Percentiles rank a stretch among this genome's conserved stretches.
Conservation (phyloP, 2,329 filamentous ascomycete genomes). For the Aspergillus felis region DNA sequence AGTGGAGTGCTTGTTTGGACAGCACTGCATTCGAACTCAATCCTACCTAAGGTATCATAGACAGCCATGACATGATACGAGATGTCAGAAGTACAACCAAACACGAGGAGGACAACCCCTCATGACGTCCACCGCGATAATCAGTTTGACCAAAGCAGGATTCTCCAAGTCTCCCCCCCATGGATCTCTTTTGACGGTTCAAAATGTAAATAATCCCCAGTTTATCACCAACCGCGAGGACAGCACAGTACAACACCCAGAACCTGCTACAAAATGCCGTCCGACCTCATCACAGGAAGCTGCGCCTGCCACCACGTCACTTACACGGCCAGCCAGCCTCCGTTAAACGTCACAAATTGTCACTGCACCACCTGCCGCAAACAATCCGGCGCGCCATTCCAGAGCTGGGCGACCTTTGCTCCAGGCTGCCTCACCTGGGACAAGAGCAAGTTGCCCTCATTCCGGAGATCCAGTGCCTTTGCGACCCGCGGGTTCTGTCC, state of each 20-base stretch:
- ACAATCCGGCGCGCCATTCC: slow-evolving; percentile 44
- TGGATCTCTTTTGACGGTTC: too few relatives aligned
- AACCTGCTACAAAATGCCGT: neutral
- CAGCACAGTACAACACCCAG: neutral
- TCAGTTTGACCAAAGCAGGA: too few relatives aligned
- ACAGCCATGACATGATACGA: neutral
- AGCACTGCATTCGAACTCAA: neutral
- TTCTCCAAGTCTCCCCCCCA: too few relatives aligned
- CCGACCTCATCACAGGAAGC: slow-evolving; percentile 26
- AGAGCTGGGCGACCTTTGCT: slow-evolving; percentile 42
- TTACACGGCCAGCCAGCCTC: slow-evolving; percentile 37
- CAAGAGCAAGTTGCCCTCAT: slow-evolving; percentile 29
- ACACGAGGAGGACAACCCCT: neutral
- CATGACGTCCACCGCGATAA: neutral
- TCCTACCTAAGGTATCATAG: neutral
- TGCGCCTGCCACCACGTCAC: slow-evolving; percentile 44
- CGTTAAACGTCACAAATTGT: slow-evolving; percentile 39
- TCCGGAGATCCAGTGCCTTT: slow-evolving; percentile 35
- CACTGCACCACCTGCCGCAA: slow-evolving; percentile 50
- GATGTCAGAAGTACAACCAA: neutral
- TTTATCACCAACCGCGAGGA: too few relatives aligned
- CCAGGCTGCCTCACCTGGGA: slow-evolving; percentile 30
- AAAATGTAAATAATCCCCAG: neutral
- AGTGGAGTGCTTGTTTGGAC: neutral
- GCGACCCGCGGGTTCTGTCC: slow-evolving; percentile 45